Evolutionary conservation across 75 land plant species (phyloP).

Genomic region (Adiantum capillusveneris): DNA sequence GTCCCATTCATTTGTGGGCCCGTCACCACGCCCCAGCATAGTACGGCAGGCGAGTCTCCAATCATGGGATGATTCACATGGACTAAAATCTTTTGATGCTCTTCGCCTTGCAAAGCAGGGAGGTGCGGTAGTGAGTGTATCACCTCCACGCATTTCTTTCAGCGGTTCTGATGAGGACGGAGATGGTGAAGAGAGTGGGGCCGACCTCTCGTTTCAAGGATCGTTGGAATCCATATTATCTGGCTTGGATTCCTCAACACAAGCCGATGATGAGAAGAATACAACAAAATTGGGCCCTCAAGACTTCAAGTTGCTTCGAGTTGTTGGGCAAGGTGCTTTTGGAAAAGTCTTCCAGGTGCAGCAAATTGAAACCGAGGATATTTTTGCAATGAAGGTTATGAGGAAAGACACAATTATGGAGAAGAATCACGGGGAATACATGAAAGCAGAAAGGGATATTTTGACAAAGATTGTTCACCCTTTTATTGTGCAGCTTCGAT

Average conservation of each 20-base stretch:
- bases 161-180: neutral
- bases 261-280: neutral
- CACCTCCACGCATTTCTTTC: slow-evolving; percentile 1
- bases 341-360: slow-evolving; percentile 47
- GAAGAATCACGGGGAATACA: slow-evolving; percentile 78
- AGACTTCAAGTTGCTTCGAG: slow-evolving; percentile 80
- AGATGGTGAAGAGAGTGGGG: neutral
- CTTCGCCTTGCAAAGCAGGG: slow-evolving; percentile 6
- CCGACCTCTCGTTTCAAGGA: too few species aligned
- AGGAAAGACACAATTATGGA: slow-evolving; percentile 78
- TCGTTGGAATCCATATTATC: neutral
- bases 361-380: slow-evolving; percentile 40
- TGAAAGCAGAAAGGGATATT: slow-evolving; percentile 93
- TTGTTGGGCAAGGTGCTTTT: slow-evolving; percentile 47
- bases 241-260: neutral
- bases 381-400: slow-evolving; percentile 99
- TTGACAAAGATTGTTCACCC: slow-evolving; percentile 44
- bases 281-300: slow-evolving; percentile 45
- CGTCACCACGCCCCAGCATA: slow-evolving; percentile 36
- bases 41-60: slow-evolving; percentile 38
- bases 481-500: slow-evolving; percentile 86
- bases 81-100: slow-evolving; percentile 21
- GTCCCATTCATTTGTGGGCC: slow-evolving; percentile 91
- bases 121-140: neutral
- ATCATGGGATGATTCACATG: slow-evolving; percentile 7